Base-by-base conservation (phyloP, 1,284 basidiomycete species). In the Ustilago loliicola region DNA sequence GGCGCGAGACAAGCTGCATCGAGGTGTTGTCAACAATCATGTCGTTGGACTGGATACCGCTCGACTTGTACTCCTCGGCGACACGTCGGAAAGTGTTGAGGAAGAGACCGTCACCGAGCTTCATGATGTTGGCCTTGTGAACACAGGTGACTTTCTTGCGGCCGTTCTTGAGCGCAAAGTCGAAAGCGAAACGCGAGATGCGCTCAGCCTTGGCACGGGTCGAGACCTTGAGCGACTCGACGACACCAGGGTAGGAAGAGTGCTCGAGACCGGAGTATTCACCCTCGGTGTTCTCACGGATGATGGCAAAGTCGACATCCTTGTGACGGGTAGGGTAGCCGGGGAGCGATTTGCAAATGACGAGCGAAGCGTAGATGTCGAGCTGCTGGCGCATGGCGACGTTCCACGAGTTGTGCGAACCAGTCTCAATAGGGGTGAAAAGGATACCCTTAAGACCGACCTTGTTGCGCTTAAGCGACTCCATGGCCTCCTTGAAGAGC, bases 51-150 rank as follows among this genome's bases (percentile, higher is more conserved):
- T 92, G 90, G 86, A 99, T 96, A 62, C 97, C 97, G 66, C 93
- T 91, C 72, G 91, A 92, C 89, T 92, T 94, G 91, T 99, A 99
- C 86, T 90, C 89, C 88, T 99, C 94, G 42, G 96, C 97, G 70
- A 99, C 91, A 75, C 91, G 90, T 83, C 95, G 93, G 92, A 98
- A 99, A 32, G 96, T 98, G 89, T 96, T 97, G 84, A 99, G 91
- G 92, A 99, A 99, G 56, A 99, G 92, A 88, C 97, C 97, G 87
- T 99, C 97, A 87, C 96, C 96, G 83, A 99, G 92, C 89, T 99
- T 99, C 97, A 99, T 99, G 90, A 99, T 99, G 90, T 99, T 99
- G 86, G 97, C 97, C 89, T 99, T 99, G 92, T 99, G 97, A 57
- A 99, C 96, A 87, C 96, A 98, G 65, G 97, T 99, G 82, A 99